Conservation (phyloP, 768 basidiomycete species). For the Stropharia rugosoannulata region DNA sequence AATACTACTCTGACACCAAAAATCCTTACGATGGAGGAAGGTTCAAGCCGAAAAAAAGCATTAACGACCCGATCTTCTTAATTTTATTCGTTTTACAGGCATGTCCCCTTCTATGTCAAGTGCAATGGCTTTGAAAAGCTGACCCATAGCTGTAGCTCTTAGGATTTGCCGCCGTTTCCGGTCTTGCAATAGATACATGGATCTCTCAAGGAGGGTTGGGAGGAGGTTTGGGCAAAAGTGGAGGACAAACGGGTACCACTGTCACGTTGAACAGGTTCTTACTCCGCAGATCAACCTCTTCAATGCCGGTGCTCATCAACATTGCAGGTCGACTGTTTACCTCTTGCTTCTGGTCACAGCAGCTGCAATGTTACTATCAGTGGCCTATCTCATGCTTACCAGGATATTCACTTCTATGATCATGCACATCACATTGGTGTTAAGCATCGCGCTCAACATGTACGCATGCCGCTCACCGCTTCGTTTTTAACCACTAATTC, state of each 20-base stretch:
- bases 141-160: slow-evolving; percentile 42
- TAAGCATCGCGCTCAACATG: slow-evolving; percentile 66
- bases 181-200: slow-evolving; percentile 62
- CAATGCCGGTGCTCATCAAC: neutral
- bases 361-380: slow-evolving; percentile 64
- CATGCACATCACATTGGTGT: slow-evolving; percentile 73
- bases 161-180: slow-evolving; percentile 70
- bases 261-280: slow-evolving; percentile 65
- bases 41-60: slow-evolving; percentile 64
- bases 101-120: slow-evolving; percentile 4
- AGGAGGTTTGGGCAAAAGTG: slow-evolving; percentile 67
- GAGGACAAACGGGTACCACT: slow-evolving; percentile 51
- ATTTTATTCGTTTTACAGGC: slow-evolving; percentile 74
- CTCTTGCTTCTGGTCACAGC: slow-evolving; percentile 75
- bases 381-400: slow-evolving; percentile 65
- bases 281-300: neutral
- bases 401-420: slow-evolving; percentile 72
- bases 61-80: slow-evolving; percentile 74
- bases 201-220: slow-evolving; percentile 64
- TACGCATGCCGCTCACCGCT: slow-evolving; percentile 29
- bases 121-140: neutral
- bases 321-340: slow-evolving; percentile 66
- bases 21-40: slow-evolving; percentile 59
- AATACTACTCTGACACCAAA: slow-evolving; percentile 35
- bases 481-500: neutral